These are phyloP conservation scores for Daedaleopsis nitida DNA, from an alignment of 768 basidiomycete species.

Conservation along the genomic window DNA sequence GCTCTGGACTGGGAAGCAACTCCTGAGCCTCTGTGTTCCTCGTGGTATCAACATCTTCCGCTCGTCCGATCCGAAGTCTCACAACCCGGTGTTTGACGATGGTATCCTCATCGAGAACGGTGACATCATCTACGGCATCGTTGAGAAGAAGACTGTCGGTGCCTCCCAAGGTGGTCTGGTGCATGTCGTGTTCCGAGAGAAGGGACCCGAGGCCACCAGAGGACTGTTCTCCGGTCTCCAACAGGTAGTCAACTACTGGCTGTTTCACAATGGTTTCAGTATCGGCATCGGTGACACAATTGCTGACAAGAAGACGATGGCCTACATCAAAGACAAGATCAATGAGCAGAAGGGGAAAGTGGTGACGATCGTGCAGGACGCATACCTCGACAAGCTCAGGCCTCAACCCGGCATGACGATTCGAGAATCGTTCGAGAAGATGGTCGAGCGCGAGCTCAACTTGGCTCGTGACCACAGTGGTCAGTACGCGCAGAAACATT, in stretches of 20 bases:
- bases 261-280: slow-evolving; percentile 98
- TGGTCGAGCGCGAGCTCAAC: slow-evolving; percentile 89
- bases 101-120: slow-evolving; percentile 97
- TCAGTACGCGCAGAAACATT: slow-evolving; percentile 92
- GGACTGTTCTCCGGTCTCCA: slow-evolving; percentile 93
- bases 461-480: slow-evolving; percentile 94
- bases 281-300: slow-evolving; percentile 99
- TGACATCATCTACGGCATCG: slow-evolving; percentile 91
- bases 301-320: slow-evolving; percentile 88
- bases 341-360: slow-evolving; percentile 80
- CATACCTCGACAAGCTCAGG: slow-evolving; percentile 85
- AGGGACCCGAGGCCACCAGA: slow-evolving; percentile 89
- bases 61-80: slow-evolving; percentile 74
- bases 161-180: slow-evolving; percentile 92
- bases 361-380: slow-evolving; percentile 75
- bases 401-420: slow-evolving; percentile 98
- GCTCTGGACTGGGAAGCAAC: slow-evolving; percentile 97
- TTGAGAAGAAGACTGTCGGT: slow-evolving; percentile 99
- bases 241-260: slow-evolving; percentile 96
- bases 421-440: slow-evolving; percentile 95
- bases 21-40: slow-evolving; percentile 89
- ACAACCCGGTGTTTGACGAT: slow-evolving; percentile 86
- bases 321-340: slow-evolving; percentile 80
- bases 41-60: slow-evolving; percentile 93
- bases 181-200: slow-evolving; percentile 96